phyloP scores from a whole-genome alignment of 345 rosid genomes.

The Lepidium africanum region DNA sequence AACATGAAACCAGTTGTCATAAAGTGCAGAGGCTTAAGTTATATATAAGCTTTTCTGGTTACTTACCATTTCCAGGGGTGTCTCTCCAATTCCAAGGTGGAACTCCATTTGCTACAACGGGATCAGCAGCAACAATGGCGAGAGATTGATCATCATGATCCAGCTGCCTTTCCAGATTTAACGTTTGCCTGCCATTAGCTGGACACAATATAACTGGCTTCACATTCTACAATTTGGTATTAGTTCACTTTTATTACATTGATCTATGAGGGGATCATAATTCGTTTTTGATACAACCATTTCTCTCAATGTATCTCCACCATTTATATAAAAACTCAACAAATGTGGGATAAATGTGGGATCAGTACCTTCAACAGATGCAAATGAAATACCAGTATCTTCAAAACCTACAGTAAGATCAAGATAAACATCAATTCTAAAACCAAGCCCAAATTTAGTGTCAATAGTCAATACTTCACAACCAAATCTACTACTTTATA shows the following conservation, averaged over 20 bases:
- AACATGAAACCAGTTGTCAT: background rate
- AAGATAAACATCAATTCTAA: background rate
- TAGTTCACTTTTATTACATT: background rate
- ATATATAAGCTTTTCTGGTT: background rate
- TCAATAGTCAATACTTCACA: background rate
- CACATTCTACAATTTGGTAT: background rate
- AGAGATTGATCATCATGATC: constrained; percentile 97
- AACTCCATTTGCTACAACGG: constrained; percentile 61
- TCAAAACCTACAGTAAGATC: constrained; percentile 65
- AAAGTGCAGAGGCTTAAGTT: background rate
- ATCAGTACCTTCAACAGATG: constrained; percentile 78
- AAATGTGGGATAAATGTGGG: background rate
- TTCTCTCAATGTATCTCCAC: background rate
- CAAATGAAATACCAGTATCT: constrained; percentile 67
- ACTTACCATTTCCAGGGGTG: constrained; percentile 62
- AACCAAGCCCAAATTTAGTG: background rate
- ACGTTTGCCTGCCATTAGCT: constrained; percentile 70
- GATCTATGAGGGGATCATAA: background rate
- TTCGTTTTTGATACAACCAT: background rate
- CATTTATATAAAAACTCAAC: background rate
- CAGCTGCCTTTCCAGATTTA: constrained; percentile 82
- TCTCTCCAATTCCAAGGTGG: constrained; percentile 98
- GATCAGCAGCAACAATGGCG: constrained; percentile 67
- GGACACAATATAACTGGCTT: constrained; percentile 22
- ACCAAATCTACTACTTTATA: background rate